Base-by-base conservation (phyloP, 306 rosid species). In the Quercus glauca region DNA sequence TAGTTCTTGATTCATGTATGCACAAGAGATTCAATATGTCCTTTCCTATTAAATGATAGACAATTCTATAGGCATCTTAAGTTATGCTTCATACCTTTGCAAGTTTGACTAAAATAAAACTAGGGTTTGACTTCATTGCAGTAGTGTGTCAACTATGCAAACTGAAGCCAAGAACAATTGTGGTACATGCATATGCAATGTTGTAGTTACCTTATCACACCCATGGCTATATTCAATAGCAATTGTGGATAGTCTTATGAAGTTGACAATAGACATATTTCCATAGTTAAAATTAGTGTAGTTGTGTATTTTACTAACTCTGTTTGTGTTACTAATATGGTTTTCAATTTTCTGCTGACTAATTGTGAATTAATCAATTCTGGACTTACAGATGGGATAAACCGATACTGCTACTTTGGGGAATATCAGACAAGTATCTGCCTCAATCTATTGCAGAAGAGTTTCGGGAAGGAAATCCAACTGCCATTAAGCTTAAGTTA, bases 361-460 rank as follows among this genome's bases (percentile, higher is more conserved):
- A 28, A 20, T 35, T 77, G 55, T 60, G 56, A 57, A 55, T 37
- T 72, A 79, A n/a, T 31, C 69, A 26, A 5, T 43, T 87, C n/a
- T 86, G 86, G 55, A 28, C 52, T 65, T 71, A 10, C 87, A 95
- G 99, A 83, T 95, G 99, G 99, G 92, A 91, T 67, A 91, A 85
- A 78, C 97, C 96, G 5, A n/a, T 86, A 55, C 74, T 92, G 57
- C 84, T 92, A 76, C 89, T 87, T 25, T 95, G 99, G 99, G 98
- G 99, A 60, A 81, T 91, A 77, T 85, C 97, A 58, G 99, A 94
- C 92, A 94, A 94, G 85, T 87, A 95, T 81, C 83, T 95, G 20
- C 92, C 98, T 10, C 92, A 88, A 51, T 87, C 94, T 57, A 77
- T 91, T n/a, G 99, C 98, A 15, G 96, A 95, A 71, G 96, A 94